phyloP scores from a whole-genome alignment of 495 filamentous ascomycete species.

The Echria macrotheca region DNA sequence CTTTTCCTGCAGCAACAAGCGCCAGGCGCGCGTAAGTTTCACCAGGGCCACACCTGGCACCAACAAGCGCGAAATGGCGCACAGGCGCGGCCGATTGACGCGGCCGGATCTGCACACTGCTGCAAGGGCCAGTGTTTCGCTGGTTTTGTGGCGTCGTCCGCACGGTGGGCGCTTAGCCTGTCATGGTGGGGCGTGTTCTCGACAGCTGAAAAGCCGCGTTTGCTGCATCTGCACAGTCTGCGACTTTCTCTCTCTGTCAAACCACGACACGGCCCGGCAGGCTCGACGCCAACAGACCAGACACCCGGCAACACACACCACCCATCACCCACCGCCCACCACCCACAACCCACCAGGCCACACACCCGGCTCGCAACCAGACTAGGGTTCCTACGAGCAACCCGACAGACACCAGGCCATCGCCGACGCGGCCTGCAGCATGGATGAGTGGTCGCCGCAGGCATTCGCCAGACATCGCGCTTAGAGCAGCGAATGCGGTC shows the following conservation, averaged over 20 bases:
- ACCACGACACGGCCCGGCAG: no score
- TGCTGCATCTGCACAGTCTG: neutral
- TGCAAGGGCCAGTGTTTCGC: neutral
- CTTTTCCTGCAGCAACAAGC: neutral
- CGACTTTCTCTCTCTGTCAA: no score
- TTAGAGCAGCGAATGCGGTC: neutral
- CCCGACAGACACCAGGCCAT: neutral
- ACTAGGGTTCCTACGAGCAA: no score
- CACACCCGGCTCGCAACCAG: no score
- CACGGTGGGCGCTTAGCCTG: neutral
- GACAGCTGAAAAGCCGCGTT: neutral
- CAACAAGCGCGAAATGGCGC: constrained; percentile 5
- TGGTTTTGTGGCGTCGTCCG: no score
- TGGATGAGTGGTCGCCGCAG: neutral
- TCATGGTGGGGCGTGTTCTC: neutral
- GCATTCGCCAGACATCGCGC: neutral
- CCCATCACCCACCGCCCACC: no score
- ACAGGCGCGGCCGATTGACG: constrained; percentile 9
- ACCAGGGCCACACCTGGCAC: neutral
- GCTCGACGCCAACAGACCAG: neutral
- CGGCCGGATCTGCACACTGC: neutral
- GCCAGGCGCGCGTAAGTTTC: constrained; percentile 4
- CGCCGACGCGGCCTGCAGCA: constrained; percentile 1
- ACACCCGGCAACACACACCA: neutral
- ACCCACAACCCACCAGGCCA: no score